phyloP scores from a whole-genome alignment of 345 rosid species.

The Durio zibethinus region DNA sequence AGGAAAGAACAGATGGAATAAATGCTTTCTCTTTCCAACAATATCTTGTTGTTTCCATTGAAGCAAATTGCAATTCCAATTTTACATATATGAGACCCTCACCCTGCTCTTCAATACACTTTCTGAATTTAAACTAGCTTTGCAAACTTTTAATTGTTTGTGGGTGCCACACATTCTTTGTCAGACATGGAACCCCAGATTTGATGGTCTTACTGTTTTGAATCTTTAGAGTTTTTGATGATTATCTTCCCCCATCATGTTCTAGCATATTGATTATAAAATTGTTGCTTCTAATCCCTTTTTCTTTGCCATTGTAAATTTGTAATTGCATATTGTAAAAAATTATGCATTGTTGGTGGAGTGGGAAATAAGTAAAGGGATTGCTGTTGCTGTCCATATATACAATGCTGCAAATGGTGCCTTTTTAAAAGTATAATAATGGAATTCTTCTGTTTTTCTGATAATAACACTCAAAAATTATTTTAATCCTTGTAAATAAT shows the following conservation, averaged over 20 bases:
- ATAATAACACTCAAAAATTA: not conserved
- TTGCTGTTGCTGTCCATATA: not conserved
- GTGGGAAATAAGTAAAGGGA: not conserved
- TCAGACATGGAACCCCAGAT: not conserved
- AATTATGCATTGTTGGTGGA: not conserved
- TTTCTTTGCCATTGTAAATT: not conserved
- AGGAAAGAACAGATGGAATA: not conserved
- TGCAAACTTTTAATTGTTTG: not conserved
- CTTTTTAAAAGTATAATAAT: not conserved
- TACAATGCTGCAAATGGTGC: not conserved
- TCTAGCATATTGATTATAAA: not conserved
- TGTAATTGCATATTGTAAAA: not conserved
- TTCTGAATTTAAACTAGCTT: slow-evolving; percentile 1
- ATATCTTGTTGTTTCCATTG: not conserved
- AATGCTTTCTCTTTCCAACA: not conserved
- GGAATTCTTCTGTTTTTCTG: not conserved
- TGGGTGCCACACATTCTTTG: slow-evolving; percentile 5
- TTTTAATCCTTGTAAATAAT: not conserved
- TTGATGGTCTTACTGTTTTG: not conserved
- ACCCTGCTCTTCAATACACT: not conserved
- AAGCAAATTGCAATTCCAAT: not conserved
- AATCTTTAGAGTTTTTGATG: not conserved
- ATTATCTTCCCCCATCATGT: not conserved
- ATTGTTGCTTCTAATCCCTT: not conserved
- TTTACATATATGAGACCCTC: not conserved